Base-by-base conservation (phyloP, 257 asterid species). In the Sherardia arvensis region DNA sequence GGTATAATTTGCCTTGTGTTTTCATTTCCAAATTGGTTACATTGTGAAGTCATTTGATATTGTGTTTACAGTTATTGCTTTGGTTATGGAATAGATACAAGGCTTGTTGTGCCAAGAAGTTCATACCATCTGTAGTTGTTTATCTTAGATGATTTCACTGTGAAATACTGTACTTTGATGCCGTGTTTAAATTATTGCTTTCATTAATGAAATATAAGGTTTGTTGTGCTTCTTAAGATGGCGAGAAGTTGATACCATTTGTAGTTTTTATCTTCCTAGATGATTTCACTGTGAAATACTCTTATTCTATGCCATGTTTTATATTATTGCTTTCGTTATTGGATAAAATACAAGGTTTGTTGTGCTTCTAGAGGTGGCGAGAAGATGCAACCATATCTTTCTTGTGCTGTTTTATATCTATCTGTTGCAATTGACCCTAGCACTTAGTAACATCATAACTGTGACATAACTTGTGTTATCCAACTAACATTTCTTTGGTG, bases 1-100 rank as follows among this genome's bases (percentile, higher is more conserved):
- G 99, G 99, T 93, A 90, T 71, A 64, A 63, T 15, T 66, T 70
- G 58, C 47, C 3, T 20, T 2, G 20, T 17, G 10, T 54, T 18
- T 49, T 11, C 69, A 49, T 55, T 43, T 49, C 67, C 65, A 26
- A 58, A 33, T 36, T 34, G 40, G 21, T 66, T 22, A 8, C 20
- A 53, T 49, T 17, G 22, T 33, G 5, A 65, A 23, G 12, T 27
- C 32, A 28, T 59, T 55, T 56, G 3, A 27, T 56, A 32, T 40
- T 20, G 61, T 49, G 30, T 34, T 59, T 59, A 4, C 21, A 29
- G 0, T 15, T 34, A 11, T 49, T 53, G 63, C 63, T 36, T 66
- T 14, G 0, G 7, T 22, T 14, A 21, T 53, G 27, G 28, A 18
- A 20, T 21, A 26, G 8, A 0, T 21, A 8, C 9, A 29, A 32